Evolutionary conservation across 1,139 yeast genomes (phyloP), one percentile per base, ranked within the genome.

Genomic region (Hansenula sp.): DNA sequence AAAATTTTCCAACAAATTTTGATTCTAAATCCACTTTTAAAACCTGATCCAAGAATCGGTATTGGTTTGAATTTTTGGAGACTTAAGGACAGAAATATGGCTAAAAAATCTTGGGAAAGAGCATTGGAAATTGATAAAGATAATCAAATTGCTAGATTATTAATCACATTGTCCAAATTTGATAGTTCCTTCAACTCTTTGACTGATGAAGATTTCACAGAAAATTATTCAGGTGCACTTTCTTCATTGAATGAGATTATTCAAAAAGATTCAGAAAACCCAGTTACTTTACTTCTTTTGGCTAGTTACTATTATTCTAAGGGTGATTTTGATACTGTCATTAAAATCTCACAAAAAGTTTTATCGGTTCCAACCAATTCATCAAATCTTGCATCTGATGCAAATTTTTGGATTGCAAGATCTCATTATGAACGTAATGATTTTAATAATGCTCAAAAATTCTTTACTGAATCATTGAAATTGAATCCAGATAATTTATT

Each of bases 51-150:
- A 18, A 73, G 99, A 63, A 75, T 92, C 44, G 99, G 98, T 20
- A 81, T 92, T 49, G 99, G 98, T 32, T 69, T 92, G 52, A 90
- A 97, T 62, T 90, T 82, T 59, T 92, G 97, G 97, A 78, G 79
- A 46, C 68, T 92, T 45, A 83, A 82, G 41, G 96, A 88, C 58
- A 76, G 77, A 48, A 73, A 74, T 36, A 76, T 88, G 70, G 97
- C 98, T 0, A 58, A 75, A 10, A 69, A 68, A 36, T 82, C 97
- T 0, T 94, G 97, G 97, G 75, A 77, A 49, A 75, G 97, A 54
- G 72, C 88, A 2, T 65, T 82, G 34, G 86, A 83, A 56, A 64
- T 90, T 38, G 77, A 85, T 47, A 77, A 83, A 4, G 57, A 65
- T 16, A 79, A 80, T 50, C 58, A 70, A n/a, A 75, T 79, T 42